A percentile compares a stretch with the other conserved stretches of the same genome.
These are phyloP conservation scores for Crataegus laevigata DNA, from an alignment of 306 rosid genomes.

Conservation along the genomic window DNA sequence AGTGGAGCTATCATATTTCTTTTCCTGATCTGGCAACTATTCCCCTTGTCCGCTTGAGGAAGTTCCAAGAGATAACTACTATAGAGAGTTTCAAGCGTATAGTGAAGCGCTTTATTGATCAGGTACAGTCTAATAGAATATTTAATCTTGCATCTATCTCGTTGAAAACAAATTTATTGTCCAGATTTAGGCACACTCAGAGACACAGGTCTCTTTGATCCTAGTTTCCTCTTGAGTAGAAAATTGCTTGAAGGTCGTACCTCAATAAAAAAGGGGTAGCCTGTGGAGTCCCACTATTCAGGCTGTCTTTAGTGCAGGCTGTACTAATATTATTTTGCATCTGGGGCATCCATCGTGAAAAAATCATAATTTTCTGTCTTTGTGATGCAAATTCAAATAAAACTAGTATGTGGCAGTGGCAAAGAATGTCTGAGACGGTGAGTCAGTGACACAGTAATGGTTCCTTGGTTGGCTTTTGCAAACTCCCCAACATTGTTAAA, in stretches of 20 bases:
- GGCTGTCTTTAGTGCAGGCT: neutral
- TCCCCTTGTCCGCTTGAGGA: constrained; percentile 65
- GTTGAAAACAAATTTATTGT: neutral
- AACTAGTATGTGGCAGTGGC: neutral
- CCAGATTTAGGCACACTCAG: too few relatives aligned
- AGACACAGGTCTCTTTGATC: neutral
- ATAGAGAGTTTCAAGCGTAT: constrained; percentile 62
- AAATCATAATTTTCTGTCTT: neutral
- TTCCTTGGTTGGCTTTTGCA: neutral
- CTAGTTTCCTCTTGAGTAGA: neutral
- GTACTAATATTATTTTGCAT: neutral
- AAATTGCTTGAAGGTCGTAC: neutral
- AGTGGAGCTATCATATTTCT: constrained; percentile 82
- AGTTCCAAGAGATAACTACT: constrained; percentile 53
- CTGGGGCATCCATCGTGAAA: neutral
- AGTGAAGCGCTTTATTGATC: constrained; percentile 74
- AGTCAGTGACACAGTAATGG: neutral
- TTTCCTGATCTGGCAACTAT: constrained; percentile 83
- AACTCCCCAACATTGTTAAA: neutral
- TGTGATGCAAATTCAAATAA: neutral
- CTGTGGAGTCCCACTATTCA: neutral
- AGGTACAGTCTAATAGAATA: constrained; percentile 37
- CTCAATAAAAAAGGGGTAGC: neutral
- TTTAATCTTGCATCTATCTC: neutral
- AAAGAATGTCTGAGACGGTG: neutral